Conservation (phyloP, 441 rosid species). For the Euphorbia schlechtendalii region DNA sequence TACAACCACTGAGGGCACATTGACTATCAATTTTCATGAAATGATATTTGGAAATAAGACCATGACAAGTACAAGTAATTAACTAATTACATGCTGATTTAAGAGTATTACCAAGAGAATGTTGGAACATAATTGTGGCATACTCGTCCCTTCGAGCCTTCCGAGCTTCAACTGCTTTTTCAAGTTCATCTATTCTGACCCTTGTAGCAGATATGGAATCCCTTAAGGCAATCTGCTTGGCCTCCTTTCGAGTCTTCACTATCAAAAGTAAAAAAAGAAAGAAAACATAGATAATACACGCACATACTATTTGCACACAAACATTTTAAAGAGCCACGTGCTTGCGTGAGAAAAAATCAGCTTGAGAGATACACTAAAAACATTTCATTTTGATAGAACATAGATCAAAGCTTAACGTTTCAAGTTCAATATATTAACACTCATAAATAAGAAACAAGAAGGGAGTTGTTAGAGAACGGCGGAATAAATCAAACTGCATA, state of each 20-base stretch:
- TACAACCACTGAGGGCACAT: neutral
- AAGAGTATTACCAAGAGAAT: slow-evolving; percentile 38
- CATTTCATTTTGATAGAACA: too few relatives aligned
- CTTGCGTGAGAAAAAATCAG: too few relatives aligned
- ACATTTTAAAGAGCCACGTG: too few relatives aligned
- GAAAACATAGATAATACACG: neutral
- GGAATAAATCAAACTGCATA: too few relatives aligned
- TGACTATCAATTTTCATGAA: neutral
- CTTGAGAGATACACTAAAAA: too few relatives aligned
- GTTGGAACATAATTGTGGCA: slow-evolving; percentile 42
- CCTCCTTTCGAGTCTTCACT: slow-evolving; percentile 86
- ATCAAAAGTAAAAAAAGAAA: slow-evolving; percentile 11
- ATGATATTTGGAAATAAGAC: neutral
- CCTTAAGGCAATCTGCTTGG: slow-evolving; percentile 51
- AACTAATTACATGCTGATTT: neutral
- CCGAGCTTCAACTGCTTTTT: slow-evolving; percentile 40
- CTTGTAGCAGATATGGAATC: slow-evolving; percentile 54
- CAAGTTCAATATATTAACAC: too few relatives aligned
- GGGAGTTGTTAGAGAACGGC: too few relatives aligned
- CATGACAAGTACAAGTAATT: neutral
- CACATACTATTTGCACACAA: neutral
- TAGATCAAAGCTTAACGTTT: too few relatives aligned
- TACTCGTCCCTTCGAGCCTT: slow-evolving; percentile 53
- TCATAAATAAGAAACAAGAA: too few relatives aligned
- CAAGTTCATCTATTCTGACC: slow-evolving; percentile 46